These are phyloP conservation scores for Calophaca sinica DNA, from an alignment of 306 rosid genomes.

Conservation along the genomic window DNA sequence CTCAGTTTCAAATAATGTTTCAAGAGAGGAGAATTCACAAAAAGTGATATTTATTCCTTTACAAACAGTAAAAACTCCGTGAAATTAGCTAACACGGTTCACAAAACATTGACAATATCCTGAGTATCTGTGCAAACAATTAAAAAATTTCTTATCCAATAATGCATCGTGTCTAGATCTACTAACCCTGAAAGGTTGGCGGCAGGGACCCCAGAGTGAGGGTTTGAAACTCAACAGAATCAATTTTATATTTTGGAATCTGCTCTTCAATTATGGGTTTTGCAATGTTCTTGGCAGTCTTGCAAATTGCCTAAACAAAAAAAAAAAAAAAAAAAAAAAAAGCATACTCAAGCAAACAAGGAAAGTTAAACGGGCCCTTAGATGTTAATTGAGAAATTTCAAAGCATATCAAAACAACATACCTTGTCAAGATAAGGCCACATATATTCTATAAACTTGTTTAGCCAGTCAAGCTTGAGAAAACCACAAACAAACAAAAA, in stretches of 20 bases:
- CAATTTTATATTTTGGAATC: constrained; percentile 85
- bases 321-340: not conserved
- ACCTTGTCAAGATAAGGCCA: constrained; percentile 98
- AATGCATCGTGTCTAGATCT: constrained; percentile 37
- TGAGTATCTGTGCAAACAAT: not conserved
- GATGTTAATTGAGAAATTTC: not conserved
- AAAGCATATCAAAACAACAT: constrained; percentile 24
- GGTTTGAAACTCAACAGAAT: constrained; percentile 78
- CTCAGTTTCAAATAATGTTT: constrained; percentile 17
- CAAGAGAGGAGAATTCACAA: constrained; percentile 1
- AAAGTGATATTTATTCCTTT: not conserved
- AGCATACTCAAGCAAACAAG: constrained; percentile 3
- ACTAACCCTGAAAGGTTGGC: constrained; percentile 92
- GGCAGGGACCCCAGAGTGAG: constrained; percentile 86
- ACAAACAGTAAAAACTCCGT: not conserved
- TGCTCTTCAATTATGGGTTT: constrained; percentile 88
- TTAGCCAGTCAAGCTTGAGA: constrained; percentile 85
- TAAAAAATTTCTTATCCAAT: not conserved
- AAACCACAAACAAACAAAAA: constrained; percentile 6
- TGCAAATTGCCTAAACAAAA: constrained; percentile 76
- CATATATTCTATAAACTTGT: constrained; percentile 74
- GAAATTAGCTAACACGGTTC: not conserved
- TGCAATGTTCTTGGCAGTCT: constrained; percentile 73
- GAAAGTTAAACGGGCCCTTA: not conserved
- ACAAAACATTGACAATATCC: constrained; percentile 6